Percentiles rank a stretch among this genome's conserved stretches.
These are phyloP conservation scores for Mentha longifolia DNA, from an alignment of 257 asterid genomes.

Conservation along the genomic window DNA sequence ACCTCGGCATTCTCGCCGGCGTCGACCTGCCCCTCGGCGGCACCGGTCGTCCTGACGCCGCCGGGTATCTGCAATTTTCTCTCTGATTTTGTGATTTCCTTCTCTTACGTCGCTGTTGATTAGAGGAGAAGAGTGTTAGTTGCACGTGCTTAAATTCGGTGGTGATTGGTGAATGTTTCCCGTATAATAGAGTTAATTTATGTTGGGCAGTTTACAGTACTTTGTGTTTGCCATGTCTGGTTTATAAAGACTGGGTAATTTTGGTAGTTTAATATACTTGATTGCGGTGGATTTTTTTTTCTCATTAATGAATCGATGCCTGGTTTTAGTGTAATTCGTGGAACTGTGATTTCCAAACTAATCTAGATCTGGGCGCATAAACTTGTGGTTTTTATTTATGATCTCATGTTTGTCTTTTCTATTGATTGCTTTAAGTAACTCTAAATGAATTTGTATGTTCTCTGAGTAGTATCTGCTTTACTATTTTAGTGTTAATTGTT, in stretches of 20 bases:
- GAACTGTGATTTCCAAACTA: conserved; percentile 25
- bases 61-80: conserved; percentile 54
- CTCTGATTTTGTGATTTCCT: background rate
- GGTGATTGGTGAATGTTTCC: conserved; percentile 13
- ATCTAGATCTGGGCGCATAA: background rate
- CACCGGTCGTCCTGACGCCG: conserved; percentile 94
- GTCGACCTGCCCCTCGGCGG: conserved; percentile 98
- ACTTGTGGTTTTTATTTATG: background rate
- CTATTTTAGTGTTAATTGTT: background rate
- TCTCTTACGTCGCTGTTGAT: conserved; percentile 15
- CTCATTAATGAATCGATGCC: conserved; percentile 6
- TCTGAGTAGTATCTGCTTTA: conserved; percentile 4
- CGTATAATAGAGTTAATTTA: background rate
- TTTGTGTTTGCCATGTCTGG: background rate
- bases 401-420: background rate
- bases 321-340: conserved; percentile 7
- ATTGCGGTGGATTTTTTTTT: conserved; percentile 3
- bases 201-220: background rate
- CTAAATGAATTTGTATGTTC: background rate
- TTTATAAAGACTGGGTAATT: conserved; percentile 21
- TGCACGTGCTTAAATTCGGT: conserved; percentile 4
- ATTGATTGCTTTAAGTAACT: background rate
- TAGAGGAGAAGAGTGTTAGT: conserved; percentile 18
- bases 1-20: conserved; percentile 80
- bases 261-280: conserved; percentile 23